Evolutionary conservation across 2,329 filamentous ascomycete species (phyloP), one percentile per base, ranked within the genome.

Genomic region (Apiospora saccharicola): DNA sequence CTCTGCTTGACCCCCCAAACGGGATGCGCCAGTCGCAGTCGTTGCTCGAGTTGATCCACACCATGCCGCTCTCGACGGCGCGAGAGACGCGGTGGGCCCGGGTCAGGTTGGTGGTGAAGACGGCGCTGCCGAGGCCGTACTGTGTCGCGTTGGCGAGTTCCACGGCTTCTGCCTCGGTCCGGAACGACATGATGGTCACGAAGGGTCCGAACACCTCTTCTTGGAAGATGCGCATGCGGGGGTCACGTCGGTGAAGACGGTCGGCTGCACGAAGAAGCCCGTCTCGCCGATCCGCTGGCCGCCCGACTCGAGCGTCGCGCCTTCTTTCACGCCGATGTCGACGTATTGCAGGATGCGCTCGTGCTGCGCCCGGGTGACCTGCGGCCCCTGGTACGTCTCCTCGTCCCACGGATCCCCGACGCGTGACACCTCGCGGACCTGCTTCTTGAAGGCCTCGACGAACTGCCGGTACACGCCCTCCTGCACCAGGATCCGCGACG

Each of bases 121-220:
- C 88, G 75, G 93, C 94, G 71, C 94, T 91, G 73, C 94, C 94
- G 61, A 97, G 90, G 79, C 94, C 94, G 85, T 96, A 97, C 76
- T 84, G 90, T 79, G 90, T 92, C 84, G 90, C 86, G 87, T 97
- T 96, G 76, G 89, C 93, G 70, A 93, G 84, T 76, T 87, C 85
- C 83, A 97, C 91, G 75, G 90, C 93, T 71, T 97, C 94, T 49
- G 92, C 92, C 85, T 94, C 92, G 77, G 88, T 90, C 86, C 92
- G 92, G 89, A 97, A 97, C 87, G 95, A 96, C 86, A 92, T 89
- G 77, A 97, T 92, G 78, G 92, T 89, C 85, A 91, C 93, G 75
- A 97, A 94, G 72, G 94, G 94, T 75, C 94, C 94, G 82, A 97
- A 97, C 82, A 97, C 96, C 86, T 97, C 94, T 86, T 97, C 94